Base-by-base conservation (phyloP, 176 grass and related monocot genomes). In the Tuctoria greenei region DNA sequence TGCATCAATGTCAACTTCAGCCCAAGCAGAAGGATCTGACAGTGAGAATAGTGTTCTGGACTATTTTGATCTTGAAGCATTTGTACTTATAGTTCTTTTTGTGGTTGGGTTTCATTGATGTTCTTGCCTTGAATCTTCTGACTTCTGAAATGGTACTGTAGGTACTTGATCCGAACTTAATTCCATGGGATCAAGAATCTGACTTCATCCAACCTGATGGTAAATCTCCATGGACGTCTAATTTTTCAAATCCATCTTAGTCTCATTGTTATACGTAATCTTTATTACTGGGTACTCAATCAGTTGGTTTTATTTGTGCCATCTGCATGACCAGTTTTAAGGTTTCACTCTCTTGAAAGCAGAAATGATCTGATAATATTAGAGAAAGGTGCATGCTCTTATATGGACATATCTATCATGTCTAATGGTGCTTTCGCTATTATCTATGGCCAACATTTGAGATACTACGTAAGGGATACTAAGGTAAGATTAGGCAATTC, bases 391-490 rank as follows among this genome's bases (percentile, higher is more conserved):
- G n/a, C n/a, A n/a, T 69, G 31, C 17, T 79, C 93, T 76, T 88
- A 51, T 79, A 96, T 92, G 79, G 90, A 88, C 74, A 76, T 89
- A 65, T 66, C 84, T 63, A 92, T 92, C 44, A 80, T 86, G 68
- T 83, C 75, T 27, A 75, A 57, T 9, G 86, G 84, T 62, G 89
- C 89, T 77, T 87, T 96, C 58, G 93, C 89, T 34, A 41, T 96
- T 85, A 50, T 96, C 24, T 96, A 96, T 84, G 93, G 93, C 28
- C 81, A 55, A 14, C 61, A 16, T 77, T 27, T 90, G 81, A 96
- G 92, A 64, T 88, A 92, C 78, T 96, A 86, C 65, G 86, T 96
- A 57, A 96, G 83, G 67, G 86, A 80, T 59, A 34, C 75, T 26
- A 82, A 92, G 93, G 93, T 96, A 89, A 66, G 15, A 13, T 63